Conservation (phyloP, 257 asterid genomes). For the Solanum infundibuliforme region DNA sequence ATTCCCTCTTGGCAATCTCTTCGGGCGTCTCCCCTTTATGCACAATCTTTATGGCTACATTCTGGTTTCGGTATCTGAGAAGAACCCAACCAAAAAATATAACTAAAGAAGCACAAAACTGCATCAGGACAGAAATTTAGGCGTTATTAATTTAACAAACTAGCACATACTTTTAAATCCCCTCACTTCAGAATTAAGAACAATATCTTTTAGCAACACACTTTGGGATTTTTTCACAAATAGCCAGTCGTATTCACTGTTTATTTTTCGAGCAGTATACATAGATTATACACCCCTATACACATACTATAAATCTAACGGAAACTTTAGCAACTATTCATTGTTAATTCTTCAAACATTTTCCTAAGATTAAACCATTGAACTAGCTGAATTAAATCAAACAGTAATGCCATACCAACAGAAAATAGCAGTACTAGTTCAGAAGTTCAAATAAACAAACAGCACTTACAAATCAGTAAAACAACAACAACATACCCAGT, state of each 20-base stretch:
- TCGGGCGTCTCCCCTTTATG: constrained; percentile 71
- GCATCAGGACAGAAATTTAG: neutral
- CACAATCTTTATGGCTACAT: constrained; percentile 75
- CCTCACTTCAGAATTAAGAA: neutral
- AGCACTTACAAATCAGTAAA: neutral
- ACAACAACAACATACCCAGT: neutral
- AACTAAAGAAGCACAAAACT: neutral
- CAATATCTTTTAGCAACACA: neutral
- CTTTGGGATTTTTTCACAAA: neutral
- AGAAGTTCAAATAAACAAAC: neutral
- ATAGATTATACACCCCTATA: neutral
- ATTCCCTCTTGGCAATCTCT: constrained; percentile 61
- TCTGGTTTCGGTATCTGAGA: constrained; percentile 69
- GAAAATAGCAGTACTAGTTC: neutral
- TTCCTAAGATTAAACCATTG: neutral
- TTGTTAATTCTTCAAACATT: neutral
- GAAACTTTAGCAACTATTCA: neutral
- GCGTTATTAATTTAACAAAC: neutral
- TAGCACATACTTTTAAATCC: neutral
- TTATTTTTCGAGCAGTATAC: neutral
- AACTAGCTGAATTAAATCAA: neutral
- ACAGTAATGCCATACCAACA: neutral
- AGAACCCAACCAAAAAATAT: neutral
- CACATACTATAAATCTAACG: neutral
- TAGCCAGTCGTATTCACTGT: neutral